phyloP scores from a whole-genome alignment of 1,284 basidiomycete genomes.

The Malassezia pachydermatis region DNA sequence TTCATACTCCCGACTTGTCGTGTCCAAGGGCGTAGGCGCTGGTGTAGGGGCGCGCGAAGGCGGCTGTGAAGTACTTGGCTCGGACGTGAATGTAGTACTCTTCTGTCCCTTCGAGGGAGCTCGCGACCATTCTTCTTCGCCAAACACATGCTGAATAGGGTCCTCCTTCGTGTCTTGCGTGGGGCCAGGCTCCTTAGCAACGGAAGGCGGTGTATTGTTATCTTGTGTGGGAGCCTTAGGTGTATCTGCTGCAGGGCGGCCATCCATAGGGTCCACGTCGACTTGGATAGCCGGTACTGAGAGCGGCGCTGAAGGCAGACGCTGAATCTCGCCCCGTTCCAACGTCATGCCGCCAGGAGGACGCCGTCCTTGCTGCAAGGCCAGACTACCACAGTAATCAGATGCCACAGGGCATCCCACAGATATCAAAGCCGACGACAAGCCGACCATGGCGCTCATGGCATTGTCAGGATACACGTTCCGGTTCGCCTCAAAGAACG shows the following conservation, averaged over 20 bases:
- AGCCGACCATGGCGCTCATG: slow-evolving; percentile 68
- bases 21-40: background rate
- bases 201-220: no score
- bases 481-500: slow-evolving; percentile 8
- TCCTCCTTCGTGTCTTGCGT: slow-evolving; percentile 18
- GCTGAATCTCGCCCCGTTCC: no score
- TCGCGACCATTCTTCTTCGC: background rate
- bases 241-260: background rate
- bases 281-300: no score
- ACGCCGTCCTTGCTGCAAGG: slow-evolving; percentile 66
- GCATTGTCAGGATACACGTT: slow-evolving; percentile 31
- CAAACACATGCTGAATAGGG: slow-evolving; percentile 6
- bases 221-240: background rate
- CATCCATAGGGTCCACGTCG: no score
- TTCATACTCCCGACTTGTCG: slow-evolving; percentile 15
- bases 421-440: slow-evolving; percentile 70
- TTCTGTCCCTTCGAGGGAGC: background rate
- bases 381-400: slow-evolving; percentile 65
- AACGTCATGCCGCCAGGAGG: background rate
- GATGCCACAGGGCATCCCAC: slow-evolving; percentile 66
- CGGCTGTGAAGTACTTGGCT: background rate
- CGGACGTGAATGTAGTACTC: background rate
- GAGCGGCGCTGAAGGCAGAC: no score
- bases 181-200: no score
- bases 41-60: background rate